Percentiles rank a stretch among this genome's conserved stretches.
Conservation (phyloP, 306 rosid species). For the Vigna hirtella region DNA sequence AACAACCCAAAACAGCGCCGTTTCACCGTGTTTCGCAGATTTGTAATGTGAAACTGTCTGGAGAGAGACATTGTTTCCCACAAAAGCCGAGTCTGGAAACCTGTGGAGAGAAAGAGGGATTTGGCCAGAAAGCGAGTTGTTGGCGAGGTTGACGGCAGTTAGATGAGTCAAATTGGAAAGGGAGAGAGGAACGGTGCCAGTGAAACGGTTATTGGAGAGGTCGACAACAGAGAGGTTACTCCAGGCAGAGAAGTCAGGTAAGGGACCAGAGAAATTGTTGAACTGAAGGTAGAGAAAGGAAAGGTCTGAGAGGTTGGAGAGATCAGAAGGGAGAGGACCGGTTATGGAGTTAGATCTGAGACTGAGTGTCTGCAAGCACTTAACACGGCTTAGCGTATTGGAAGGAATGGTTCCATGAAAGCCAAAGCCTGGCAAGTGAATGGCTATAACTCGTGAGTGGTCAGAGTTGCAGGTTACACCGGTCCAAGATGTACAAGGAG, state of each 20-base stretch:
- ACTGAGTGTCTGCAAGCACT: conserved; percentile 64
- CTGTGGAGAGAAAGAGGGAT: conserved; percentile 69
- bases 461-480: conserved; percentile 74
- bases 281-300: conserved; percentile 80
- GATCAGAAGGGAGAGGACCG: conserved; percentile 74
- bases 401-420: conserved; percentile 78
- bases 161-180: conserved; percentile 65
- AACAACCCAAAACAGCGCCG: conserved; percentile 53
- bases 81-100: conserved; percentile 68
- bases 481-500: conserved; percentile 72
- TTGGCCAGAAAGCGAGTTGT: conserved; percentile 72
- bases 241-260: conserved; percentile 83
- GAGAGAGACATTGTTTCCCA: conserved; percentile 69
- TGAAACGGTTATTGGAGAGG: conserved; percentile 70
- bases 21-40: conserved; percentile 45
- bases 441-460: conserved; percentile 58
- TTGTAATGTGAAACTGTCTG: conserved; percentile 41
- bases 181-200: conserved; percentile 68
- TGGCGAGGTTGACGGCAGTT: conserved; percentile 69
- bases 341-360: conserved; percentile 78
- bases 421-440: conserved; percentile 79
- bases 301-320: conserved; percentile 64
- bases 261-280: conserved; percentile 75
- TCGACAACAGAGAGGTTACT: conserved; percentile 68
- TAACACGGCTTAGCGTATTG: conserved; percentile 69